These are phyloP conservation scores for Schoenoplectus tabernaemontani DNA, from an alignment of 202 grass and related monocot genomes.

Conservation along the genomic window DNA sequence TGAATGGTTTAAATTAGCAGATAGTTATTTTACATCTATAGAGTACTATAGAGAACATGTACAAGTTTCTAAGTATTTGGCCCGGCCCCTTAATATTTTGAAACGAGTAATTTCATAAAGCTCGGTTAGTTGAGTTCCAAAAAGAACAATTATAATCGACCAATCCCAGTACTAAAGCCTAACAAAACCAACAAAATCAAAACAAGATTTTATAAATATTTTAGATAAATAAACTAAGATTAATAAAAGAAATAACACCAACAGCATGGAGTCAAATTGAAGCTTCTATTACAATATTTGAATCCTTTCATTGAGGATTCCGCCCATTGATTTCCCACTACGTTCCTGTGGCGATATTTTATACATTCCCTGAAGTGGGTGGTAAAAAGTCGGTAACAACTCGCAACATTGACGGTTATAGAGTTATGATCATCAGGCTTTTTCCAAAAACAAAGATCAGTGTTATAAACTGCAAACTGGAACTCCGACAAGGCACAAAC, in stretches of 20 bases:
- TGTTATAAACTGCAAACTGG: too few relatives aligned
- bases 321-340: background rate
- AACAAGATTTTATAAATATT: background rate
- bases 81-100: too few relatives aligned
- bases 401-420: background rate
- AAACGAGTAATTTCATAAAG: too few relatives aligned
- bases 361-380: background rate
- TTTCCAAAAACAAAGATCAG: background rate
- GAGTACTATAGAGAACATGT: too few relatives aligned
- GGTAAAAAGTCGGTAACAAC: too few relatives aligned
- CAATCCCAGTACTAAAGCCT: background rate
- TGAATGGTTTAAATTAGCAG: too few relatives aligned
- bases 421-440: background rate
- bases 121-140: too few relatives aligned
- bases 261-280: background rate
- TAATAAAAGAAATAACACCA: background rate
- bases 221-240: background rate
- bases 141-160: background rate
- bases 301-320: background rate
- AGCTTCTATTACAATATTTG: background rate
- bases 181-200: background rate
- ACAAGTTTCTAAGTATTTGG: too few relatives aligned
- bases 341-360: background rate
- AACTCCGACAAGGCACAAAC: background rate
- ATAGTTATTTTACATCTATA: too few relatives aligned